A percentile compares a stretch with the other conserved stretches of the same genome.
phyloP scores from a whole-genome alignment of 352 stramenopile genomes.

The Phytophthora kernoviae region DNA sequence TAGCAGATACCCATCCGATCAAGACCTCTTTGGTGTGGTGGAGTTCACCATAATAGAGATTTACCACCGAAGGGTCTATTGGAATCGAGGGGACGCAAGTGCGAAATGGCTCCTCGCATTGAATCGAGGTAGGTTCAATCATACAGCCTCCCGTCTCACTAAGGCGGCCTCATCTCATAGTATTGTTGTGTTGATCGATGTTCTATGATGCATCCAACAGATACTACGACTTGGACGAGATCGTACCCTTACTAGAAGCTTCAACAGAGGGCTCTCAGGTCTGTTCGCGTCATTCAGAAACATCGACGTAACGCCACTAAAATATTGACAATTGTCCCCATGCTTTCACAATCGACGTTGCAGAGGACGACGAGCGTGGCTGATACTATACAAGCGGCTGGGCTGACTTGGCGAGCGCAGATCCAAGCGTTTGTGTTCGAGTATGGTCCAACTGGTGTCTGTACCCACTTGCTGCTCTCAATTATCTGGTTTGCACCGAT shows the following conservation, averaged over 20 bases:
- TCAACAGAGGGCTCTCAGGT: neutral
- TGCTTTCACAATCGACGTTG: neutral
- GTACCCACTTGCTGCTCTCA: slow-evolving; percentile 1
- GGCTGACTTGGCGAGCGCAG: neutral
- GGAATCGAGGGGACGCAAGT: neutral
- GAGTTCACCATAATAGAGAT: neutral
- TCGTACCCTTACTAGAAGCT: neutral
- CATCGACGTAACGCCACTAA: too few relatives aligned
- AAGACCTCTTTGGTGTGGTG: slow-evolving; percentile 7
- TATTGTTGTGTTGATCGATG: too few relatives aligned
- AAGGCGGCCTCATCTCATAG: too few relatives aligned
- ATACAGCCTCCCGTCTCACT: too few relatives aligned
- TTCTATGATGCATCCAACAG: too few relatives aligned
- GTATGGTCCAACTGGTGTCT: neutral
- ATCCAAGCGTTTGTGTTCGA: neutral
- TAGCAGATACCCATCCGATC: neutral
- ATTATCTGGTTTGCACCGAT: neutral
- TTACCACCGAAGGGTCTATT: neutral
- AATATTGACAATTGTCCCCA: neutral
- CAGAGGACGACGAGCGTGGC: neutral
- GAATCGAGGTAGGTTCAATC: neutral
- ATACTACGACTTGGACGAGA: neutral
- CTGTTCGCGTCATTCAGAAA: neutral
- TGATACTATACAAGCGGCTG: neutral
- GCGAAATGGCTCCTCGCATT: neutral